Base-by-base conservation (phyloP, 1,139 yeast species). In the Pichia sp. region DNA sequence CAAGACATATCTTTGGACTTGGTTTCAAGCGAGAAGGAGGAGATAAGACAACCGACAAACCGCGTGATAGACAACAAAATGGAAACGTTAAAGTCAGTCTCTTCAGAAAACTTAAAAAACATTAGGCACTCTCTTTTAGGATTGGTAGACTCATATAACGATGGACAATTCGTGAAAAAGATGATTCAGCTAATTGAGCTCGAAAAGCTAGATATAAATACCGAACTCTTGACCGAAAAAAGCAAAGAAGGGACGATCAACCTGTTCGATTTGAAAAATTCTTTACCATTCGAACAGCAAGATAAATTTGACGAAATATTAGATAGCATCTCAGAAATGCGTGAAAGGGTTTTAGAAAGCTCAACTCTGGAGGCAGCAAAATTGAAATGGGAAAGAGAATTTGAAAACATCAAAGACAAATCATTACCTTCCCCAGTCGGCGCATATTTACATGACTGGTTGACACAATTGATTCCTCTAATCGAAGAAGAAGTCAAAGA, bases 341-440 rank as follows among this genome's bases (percentile, higher is more conserved):
- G 99, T 66, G 97, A 93, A 68, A 74, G 81, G 54, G 79, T 79
- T 49, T 70, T 93, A 46, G 99, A 93, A 68, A 77, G 83, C 38
- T 78, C 87, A 57, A 95, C 96, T 4, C 77, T 87, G 8, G 93
- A 87, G 62, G 93, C 93, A 2, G 96, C 98, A 0, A 82, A 80
- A 59, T 89, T 85, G 65, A 86, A 87, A 68, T 93, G 98, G 98
- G 85, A 82, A 65, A 85, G 84, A 63, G 93, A 86, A 61, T 86
- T 81, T 64, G 95, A 89, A 63, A 85, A 81, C 56, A 76, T 85
- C 68, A 80, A 80, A 58, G 80, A 67, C 54, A 67, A 66, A 50
- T 58, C 82, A 30, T 72, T 84, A 49, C 77, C 81, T 53, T 80
- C 81, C 57, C 78, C 82, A 5, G 73, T 92, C 52, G 90, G 89